Evolutionary conservation across 2,329 filamentous ascomycete genomes (phyloP).

Genomic region (Hymenoscyphus albidus): DNA sequence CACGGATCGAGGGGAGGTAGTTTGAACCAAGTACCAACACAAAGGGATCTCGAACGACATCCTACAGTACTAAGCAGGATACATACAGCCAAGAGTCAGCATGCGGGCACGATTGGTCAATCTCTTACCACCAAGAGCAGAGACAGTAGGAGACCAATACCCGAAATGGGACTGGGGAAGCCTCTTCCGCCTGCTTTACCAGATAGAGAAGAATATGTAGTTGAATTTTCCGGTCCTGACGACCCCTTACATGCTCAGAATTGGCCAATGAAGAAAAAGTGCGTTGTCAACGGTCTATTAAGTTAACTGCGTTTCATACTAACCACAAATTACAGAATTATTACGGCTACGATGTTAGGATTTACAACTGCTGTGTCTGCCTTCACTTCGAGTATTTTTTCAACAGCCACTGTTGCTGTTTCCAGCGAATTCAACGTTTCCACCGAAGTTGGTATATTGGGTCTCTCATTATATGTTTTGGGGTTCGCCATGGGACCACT

Average conservation of each 20-base stretch:
- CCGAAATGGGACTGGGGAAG: constrained; percentile 70
- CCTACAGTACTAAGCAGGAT: constrained; percentile 68
- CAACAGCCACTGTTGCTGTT: constrained; percentile 57
- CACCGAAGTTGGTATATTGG: constrained; percentile 58
- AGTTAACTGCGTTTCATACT: constrained; percentile 29
- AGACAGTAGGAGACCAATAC: constrained; percentile 56
- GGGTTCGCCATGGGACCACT: constrained; percentile 69
- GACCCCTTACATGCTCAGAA: constrained; percentile 86
- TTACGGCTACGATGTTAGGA: constrained; percentile 64
- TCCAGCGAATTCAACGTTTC: constrained; percentile 57
- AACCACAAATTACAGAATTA: constrained; percentile 41
- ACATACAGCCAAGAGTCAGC: constrained; percentile 66
- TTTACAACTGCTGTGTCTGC: constrained; percentile 69
- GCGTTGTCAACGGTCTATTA: constrained; percentile 34
- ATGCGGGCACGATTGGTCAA: constrained; percentile 66
- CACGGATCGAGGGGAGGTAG: constrained; percentile 38
- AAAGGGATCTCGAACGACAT: constrained; percentile 64
- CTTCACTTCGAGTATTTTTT: constrained; percentile 75
- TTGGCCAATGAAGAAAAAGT: constrained; percentile 78
- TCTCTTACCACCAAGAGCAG: constrained; percentile 41
- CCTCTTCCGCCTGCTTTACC: constrained; percentile 67
- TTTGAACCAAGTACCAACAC: constrained; percentile 61
- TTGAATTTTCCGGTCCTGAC: constrained; percentile 78
- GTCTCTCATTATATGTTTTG: constrained; percentile 66
- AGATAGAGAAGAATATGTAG: constrained; percentile 71